These are phyloP conservation scores for Monosporascus sp. DNA, from an alignment of 2,329 filamentous ascomycete species.

Conservation along the genomic window DNA sequence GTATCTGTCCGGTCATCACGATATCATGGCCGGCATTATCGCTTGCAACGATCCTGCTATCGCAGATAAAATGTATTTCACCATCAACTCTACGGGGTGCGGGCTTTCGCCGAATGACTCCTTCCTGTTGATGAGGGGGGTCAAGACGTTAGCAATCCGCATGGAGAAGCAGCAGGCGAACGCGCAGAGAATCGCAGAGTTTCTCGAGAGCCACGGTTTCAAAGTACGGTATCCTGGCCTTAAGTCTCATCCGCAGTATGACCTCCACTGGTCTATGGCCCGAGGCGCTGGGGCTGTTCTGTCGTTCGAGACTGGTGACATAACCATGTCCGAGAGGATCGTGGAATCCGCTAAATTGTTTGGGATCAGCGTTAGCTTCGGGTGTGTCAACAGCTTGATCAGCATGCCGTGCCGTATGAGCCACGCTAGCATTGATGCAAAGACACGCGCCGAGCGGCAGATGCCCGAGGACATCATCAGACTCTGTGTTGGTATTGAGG, in stretches of 20 bases:
- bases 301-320: slow-evolving; percentile 91
- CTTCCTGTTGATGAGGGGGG: slow-evolving; percentile 88
- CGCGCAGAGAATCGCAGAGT: slow-evolving; percentile 84
- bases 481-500: slow-evolving; percentile 94
- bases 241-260: slow-evolving; percentile 93
- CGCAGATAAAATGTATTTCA: slow-evolving; percentile 90
- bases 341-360: slow-evolving; percentile 89
- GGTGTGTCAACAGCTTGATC: slow-evolving; percentile 96
- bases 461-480: slow-evolving; percentile 97
- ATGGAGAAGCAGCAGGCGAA: slow-evolving; percentile 99
- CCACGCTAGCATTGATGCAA: slow-evolving; percentile 95
- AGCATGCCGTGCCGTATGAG: slow-evolving; percentile 99
- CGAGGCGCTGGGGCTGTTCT: slow-evolving; percentile 90
- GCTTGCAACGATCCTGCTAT: slow-evolving; percentile 79
- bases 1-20: slow-evolving; percentile 95
- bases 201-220: slow-evolving; percentile 88
- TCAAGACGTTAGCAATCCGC: slow-evolving; percentile 94
- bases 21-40: slow-evolving; percentile 97
- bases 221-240: slow-evolving; percentile 91
- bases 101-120: slow-evolving; percentile 93
- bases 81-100: slow-evolving; percentile 94
- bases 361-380: slow-evolving; percentile 95
- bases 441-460: slow-evolving; percentile 80
- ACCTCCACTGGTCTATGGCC: slow-evolving; percentile 92
- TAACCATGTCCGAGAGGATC: slow-evolving; percentile 79